Percentiles rank a stretch among this genome's conserved stretches.
Evolutionary conservation across 441 rosid species (phyloP).

Genomic region (Pelargonium australe): DNA sequence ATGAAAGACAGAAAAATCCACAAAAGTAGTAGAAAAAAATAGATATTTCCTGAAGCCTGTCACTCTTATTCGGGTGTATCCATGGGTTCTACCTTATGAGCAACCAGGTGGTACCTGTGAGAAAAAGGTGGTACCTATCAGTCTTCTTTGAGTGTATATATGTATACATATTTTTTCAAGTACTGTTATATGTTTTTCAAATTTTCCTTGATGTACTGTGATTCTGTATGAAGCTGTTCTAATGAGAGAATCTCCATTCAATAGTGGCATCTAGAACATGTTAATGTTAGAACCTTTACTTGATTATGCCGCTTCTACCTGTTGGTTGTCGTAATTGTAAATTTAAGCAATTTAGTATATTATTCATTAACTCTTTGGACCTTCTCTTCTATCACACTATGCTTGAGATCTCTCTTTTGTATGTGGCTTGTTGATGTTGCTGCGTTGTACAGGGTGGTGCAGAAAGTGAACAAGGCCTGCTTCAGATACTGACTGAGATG

Average conservation of each 20-base stretch:
- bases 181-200: not conserved
- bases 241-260: not conserved
- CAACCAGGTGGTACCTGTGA: too few species aligned
- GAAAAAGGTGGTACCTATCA: too few species aligned
- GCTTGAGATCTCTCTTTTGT: not conserved
- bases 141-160: too few species aligned
- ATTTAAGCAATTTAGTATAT: not conserved
- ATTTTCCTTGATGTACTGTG: not conserved
- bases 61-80: too few species aligned
- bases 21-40: too few species aligned
- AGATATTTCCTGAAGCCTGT: too few species aligned
- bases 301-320: not conserved
- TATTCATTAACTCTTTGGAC: not conserved
- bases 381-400: not conserved
- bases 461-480: conserved; percentile 96
- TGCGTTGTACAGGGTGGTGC: conserved; percentile 77
- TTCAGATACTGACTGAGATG: conserved; percentile 95
- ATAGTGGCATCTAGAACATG: not conserved
- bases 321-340: not conserved
- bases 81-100: too few species aligned
- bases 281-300: not conserved
- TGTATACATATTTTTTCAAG: too few species aligned
- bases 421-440: conserved; percentile 16
- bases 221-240: not conserved
- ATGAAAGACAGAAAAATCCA: too few species aligned